A percentile compares a stretch with the other conserved stretches of the same genome.
These are phyloP conservation scores for Mariannaea sp. DNA, from an alignment of 2,329 filamentous ascomycete species.

Conservation along the genomic window DNA sequence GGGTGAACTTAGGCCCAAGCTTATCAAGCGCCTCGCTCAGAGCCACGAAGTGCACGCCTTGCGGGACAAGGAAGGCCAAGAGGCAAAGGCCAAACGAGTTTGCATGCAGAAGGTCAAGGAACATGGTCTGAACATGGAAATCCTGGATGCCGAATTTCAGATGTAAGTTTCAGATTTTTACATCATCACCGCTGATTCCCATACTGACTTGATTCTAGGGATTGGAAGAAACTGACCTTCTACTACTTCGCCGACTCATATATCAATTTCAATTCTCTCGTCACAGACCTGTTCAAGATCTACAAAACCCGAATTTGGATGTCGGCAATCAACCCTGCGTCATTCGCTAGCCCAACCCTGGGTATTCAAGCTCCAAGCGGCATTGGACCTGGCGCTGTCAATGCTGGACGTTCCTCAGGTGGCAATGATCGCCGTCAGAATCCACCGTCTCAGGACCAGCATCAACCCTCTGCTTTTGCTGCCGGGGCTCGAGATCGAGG, in stretches of 20 bases:
- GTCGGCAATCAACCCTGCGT: constrained; percentile 97
- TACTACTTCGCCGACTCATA: constrained; percentile 99
- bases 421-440: constrained; percentile 54
- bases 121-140: constrained; percentile 96
- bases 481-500: constrained; percentile 45
- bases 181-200: not conserved
- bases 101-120: constrained; percentile 97
- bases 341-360: constrained; percentile 80
- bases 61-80: constrained; percentile 94
- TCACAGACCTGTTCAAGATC: constrained; percentile 97
- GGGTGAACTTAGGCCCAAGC: constrained; percentile 87
- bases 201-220: constrained; percentile 59
- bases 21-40: constrained; percentile 94
- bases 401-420: constrained; percentile 54
- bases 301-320: constrained; percentile 99
- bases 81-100: constrained; percentile 95
- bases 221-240: constrained; percentile 98
- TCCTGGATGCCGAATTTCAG: constrained; percentile 97
- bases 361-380: constrained; percentile 72
- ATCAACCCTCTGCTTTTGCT: constrained; percentile 44
- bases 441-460: constrained; percentile 46
- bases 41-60: constrained; percentile 87
- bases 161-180: constrained; percentile 67
- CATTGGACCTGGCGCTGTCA: constrained; percentile 69
- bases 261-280: constrained; percentile 98